Evolutionary conservation across 768 basidiomycete genomes (phyloP), one percentile per base, ranked within the genome.

Genomic region (Suillus clintonianus): DNA sequence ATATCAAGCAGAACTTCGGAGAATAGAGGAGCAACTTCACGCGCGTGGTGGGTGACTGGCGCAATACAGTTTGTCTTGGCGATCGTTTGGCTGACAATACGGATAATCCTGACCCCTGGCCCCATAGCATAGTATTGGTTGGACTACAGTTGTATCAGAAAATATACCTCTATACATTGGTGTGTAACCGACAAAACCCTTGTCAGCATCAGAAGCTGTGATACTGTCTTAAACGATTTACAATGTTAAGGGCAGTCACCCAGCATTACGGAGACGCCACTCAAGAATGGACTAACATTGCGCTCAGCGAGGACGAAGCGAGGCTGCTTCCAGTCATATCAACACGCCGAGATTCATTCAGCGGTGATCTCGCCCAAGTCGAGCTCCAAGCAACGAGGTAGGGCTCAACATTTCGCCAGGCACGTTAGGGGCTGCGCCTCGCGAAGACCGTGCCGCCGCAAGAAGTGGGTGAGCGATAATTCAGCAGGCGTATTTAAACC

Each of bases 1-100:
- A 51, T 76, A 76, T 45, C 76, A 77, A 69, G 62, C 71, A 1
- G 74, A 76, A 67, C 63, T 76, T 41, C 74, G 74, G 65, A 77
- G 72, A 59, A 77, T 76, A 36, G 74, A 76, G 66, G 72, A 77
- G 64, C 57, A 74, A 47, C 53, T 76, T 32, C 68, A 74, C 57
- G 67, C 72, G 22, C 75, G 74, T 65, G 76, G 72, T 13, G 75
- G 42, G n/a, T 76, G 64, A 69, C 17, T 51, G 43, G 56, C 14
- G 24, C 45, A 59, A 27, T 53, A 62, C 64, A 72, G 70, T 70
- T 70, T 62, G 71, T 70, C 71, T 72, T 63, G 63, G 63, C 60
- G 48, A 59, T 60, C 41, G 48, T 50, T n/a, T 22, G 60, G 11
- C 39, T 19, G 56, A 57, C 55, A 39, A 63, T 63, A 53, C 27